Evolutionary conservation across 495 filamentous ascomycete genomes (phyloP), one percentile per base, ranked within the genome.

Genomic region (Rhypophila decipiens): DNA sequence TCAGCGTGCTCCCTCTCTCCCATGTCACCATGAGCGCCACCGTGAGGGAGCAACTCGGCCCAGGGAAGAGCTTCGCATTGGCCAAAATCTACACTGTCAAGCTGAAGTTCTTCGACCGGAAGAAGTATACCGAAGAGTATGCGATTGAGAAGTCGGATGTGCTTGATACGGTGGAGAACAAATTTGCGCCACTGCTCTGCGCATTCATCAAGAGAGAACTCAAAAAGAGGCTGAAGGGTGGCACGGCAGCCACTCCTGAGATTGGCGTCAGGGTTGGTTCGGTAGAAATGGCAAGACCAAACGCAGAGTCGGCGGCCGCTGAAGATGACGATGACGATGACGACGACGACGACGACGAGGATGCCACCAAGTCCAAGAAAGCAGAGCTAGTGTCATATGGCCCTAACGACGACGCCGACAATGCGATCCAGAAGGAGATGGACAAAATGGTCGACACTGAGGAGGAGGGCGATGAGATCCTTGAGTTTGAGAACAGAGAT

Each of bases 391-490:
- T 90, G 7, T 88, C 86, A 11, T 98, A 97, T 60, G 94, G 86
- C 31, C 89, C 78, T 5, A 89, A 89, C 24, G 91, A 97, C 57
- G 91, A 95, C 24, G 94, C 87, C 5, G 93, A 98, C 61, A 81
- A 90, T 52, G 80, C 67, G 17, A 83, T 91, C 53, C 84, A 74
- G 67, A 71, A 60, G 44, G 65, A 73, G 45, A 67, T 78, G 42
- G 70, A 73, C 45, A 72, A 73, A 33, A 75, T 79, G 39, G 76
- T 70, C 2, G 75, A 74, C 10, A 66, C 65, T 17, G 74, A 72
- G 20, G 74, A 76, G 18, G 70, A 76, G 33, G 58, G 61, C 48
- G 63, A 67, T 3, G 64, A 70, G n/a, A 64, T 67, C 24, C 79
- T 83, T 54, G 79, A 83, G 58, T 80, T 72, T 3, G 69, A 80